phyloP scores from a whole-genome alignment of 164 flowering plant genomes.

The Vitis vinifera region ASM3070453v1 NC_081807.1:18332501-18333000 shows the following conservation, averaged over 20 bases:
- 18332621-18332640: too few relatives aligned
- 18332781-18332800: too few relatives aligned
- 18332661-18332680: too few relatives aligned
- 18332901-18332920: slow-evolving; percentile 64
- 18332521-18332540: slow-evolving; percentile 41
- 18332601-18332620: neutral
- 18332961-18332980: slow-evolving; percentile 64
- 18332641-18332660: neutral
- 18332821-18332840: neutral
- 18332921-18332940: slow-evolving; percentile 69
- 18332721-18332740: neutral
- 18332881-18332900: slow-evolving; percentile 58
- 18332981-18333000: neutral
- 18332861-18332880: slow-evolving; percentile 74
- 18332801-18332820: neutral
- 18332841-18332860: slow-evolving; percentile 64
- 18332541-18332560: slow-evolving; percentile 45
- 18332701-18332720: too few relatives aligned
- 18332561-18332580: slow-evolving; percentile 44
- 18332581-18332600: slow-evolving; percentile 31
- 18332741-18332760: neutral
- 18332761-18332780: too few relatives aligned
- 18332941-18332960: slow-evolving; percentile 68
- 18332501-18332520: neutral
- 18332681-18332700: too few relatives aligned